These are phyloP conservation scores for Apiospora saccharicola DNA, from an alignment of 2,329 filamentous ascomycete genomes.

Conservation along the genomic window DNA sequence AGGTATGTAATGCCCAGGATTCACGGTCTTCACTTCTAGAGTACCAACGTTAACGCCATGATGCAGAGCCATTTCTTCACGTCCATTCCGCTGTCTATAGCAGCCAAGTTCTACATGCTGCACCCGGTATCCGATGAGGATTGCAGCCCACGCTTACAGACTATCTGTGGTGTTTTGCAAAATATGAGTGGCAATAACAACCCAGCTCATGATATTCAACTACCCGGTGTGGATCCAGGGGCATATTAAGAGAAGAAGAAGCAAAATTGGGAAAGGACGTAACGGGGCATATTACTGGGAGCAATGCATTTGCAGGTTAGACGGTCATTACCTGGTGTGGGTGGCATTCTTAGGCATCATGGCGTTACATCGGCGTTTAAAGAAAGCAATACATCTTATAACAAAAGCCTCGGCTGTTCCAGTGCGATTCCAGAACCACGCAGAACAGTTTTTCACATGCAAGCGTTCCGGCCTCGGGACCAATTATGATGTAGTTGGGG, in stretches of 20 bases:
- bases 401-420: too few relatives aligned
- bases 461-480: background rate
- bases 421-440: background rate
- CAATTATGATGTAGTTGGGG: background rate
- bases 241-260: too few relatives aligned
- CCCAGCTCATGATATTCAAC: background rate
- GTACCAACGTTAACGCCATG: accelerated
- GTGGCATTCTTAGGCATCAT: background rate
- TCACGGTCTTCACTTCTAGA: background rate
- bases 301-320: background rate
- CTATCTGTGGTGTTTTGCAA: background rate
- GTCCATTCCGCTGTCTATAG: background rate
- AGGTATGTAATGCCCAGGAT: background rate
- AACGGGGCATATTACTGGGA: background rate
- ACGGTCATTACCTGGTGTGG: background rate
- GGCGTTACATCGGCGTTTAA: background rate
- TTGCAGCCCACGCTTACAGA: background rate
- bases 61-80: background rate
- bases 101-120: background rate
- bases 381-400: too few relatives aligned
- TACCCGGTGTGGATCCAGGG: background rate
- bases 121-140: background rate
- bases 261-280: background rate
- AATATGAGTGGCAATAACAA: background rate
- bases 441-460: background rate